A percentile compares a stretch with the other conserved stretches of the same genome.
These are phyloP conservation scores for Suillus decipiens DNA, from an alignment of 768 basidiomycete genomes.

Conservation along the genomic window DNA sequence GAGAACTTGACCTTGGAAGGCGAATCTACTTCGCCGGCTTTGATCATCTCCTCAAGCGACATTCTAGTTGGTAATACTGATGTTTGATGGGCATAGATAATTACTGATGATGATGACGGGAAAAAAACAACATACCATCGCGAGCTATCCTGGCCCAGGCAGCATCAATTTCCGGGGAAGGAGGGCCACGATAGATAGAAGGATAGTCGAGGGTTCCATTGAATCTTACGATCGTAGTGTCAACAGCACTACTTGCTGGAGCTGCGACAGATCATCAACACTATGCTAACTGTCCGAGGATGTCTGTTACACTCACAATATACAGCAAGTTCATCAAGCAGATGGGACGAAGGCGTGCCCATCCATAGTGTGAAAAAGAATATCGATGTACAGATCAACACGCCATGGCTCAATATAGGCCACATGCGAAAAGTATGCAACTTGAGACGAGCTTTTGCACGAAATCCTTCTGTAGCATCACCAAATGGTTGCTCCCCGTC, in stretches of 20 bases:
- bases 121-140: conserved; percentile 2
- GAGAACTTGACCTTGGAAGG: conserved; percentile 13
- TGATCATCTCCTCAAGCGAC: conserved; percentile 6
- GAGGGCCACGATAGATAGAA: conserved; percentile 15
- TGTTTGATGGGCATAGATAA: neutral
- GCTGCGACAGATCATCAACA: neutral
- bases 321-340: conserved; percentile 1
- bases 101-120: neutral
- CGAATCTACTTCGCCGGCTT: conserved; percentile 7
- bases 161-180: conserved; percentile 15
- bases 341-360: neutral
- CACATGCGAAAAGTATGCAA: neutral
- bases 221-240: conserved; percentile 10
- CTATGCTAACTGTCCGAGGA: neutral
- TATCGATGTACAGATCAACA: neutral
- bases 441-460: neutral
- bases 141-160: conserved; percentile 11
- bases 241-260: conserved; percentile 14
- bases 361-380: conserved; percentile 16
- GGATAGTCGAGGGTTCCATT: conserved; percentile 12
- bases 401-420: conserved; percentile 4
- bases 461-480: neutral
- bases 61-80: neutral
- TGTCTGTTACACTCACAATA: conserved; percentile 1
- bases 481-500: neutral